Conservation (phyloP, 805 yeast species). For the Myxozyma vanderwaltii region DNA sequence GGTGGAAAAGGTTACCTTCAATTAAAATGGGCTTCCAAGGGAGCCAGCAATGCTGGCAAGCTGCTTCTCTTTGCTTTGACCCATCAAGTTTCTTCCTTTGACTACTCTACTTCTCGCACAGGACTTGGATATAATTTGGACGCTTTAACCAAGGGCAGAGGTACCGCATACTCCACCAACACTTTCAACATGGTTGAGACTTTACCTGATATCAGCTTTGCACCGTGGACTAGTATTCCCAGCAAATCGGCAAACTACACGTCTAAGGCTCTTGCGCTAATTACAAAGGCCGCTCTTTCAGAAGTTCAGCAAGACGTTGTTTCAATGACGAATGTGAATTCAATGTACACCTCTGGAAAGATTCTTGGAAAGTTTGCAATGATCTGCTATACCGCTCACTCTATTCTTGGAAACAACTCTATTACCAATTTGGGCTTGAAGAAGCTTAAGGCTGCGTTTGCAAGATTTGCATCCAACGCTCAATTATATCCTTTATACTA, state of each 20-base stretch:
- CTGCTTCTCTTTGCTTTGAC: conserved; percentile 65
- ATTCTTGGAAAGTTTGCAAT: conserved; percentile 87
- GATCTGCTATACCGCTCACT: conserved; percentile 71
- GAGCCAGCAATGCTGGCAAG: conserved; percentile 48
- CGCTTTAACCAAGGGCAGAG: conserved; percentile 53
- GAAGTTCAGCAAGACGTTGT: conserved; percentile 61
- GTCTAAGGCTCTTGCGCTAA: conserved; percentile 46
- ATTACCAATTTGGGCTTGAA: conserved; percentile 57
- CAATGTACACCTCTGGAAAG: conserved; percentile 92
- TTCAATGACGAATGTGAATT: conserved; percentile 65
- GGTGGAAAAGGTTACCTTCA: conserved; percentile 16
- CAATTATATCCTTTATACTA: conserved; percentile 76
- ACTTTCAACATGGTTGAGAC: conserved; percentile 42
- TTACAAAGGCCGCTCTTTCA: conserved; percentile 52
- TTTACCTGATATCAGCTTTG: conserved; percentile 52
- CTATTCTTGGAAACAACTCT: conserved; percentile 57
- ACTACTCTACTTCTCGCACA: conserved; percentile 36
- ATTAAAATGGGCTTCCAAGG: conserved; percentile 21
- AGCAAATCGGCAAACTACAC: conserved; percentile 46
- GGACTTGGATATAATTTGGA: conserved; percentile 43
- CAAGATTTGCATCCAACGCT: conserved; percentile 64
- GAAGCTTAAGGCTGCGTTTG: conserved; percentile 66
- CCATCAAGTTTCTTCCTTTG: conserved; percentile 58
- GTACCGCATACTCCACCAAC: conserved; percentile 44
- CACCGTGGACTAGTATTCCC: conserved; percentile 60